Percentiles rank a stretch among this genome's conserved stretches.
These are phyloP conservation scores for Xylaria sp. DNA, from an alignment of 2,329 filamentous ascomycete genomes.

Conservation along the genomic window DNA sequence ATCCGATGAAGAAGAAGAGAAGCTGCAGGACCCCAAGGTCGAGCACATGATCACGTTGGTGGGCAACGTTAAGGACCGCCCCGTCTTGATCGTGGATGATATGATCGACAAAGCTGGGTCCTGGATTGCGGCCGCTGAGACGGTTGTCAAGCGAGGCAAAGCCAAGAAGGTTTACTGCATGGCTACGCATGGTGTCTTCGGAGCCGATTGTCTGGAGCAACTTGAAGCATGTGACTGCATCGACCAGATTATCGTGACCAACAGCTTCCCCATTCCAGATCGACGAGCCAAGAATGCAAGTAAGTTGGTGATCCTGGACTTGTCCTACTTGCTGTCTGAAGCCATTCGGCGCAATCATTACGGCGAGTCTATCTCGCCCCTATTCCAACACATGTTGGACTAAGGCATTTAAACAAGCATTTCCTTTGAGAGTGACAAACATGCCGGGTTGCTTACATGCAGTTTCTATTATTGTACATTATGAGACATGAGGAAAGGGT, in stretches of 20 bases:
- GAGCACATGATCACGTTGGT: conserved; percentile 99
- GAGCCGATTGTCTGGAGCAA: conserved; percentile 87
- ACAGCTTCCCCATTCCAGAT: conserved; percentile 91
- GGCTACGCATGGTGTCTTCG: conserved; percentile 95
- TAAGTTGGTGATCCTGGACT: conserved; percentile 90
- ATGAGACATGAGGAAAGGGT: conserved; percentile 44
- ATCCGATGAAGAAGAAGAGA: conserved; percentile 93
- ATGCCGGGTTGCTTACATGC: conserved; percentile 42
- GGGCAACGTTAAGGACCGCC: conserved; percentile 87
- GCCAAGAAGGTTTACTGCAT: conserved; percentile 98
- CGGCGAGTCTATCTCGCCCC: conserved; percentile 80
- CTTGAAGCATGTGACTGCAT: conserved; percentile 94
- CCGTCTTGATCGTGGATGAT: conserved; percentile 96
- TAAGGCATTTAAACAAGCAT: conserved; percentile 49
- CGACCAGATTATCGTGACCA: conserved; percentile 92
- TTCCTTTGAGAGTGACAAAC: conserved; percentile 30
- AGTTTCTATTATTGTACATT: conserved; percentile 37
- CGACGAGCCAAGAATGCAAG: conserved; percentile 75
- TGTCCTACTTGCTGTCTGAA: conserved; percentile 88
- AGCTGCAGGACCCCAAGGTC: conserved; percentile 80
- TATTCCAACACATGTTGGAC: conserved; percentile 75
- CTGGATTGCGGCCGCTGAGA: conserved; percentile 98
- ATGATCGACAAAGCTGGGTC: conserved; percentile 98
- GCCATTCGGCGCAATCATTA: conserved; percentile 97
- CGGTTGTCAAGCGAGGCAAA: conserved; percentile 89